Evolutionary conservation across 2,329 filamentous ascomycete genomes (phyloP).

Genomic region (Ramichloridium luteum): DNA sequence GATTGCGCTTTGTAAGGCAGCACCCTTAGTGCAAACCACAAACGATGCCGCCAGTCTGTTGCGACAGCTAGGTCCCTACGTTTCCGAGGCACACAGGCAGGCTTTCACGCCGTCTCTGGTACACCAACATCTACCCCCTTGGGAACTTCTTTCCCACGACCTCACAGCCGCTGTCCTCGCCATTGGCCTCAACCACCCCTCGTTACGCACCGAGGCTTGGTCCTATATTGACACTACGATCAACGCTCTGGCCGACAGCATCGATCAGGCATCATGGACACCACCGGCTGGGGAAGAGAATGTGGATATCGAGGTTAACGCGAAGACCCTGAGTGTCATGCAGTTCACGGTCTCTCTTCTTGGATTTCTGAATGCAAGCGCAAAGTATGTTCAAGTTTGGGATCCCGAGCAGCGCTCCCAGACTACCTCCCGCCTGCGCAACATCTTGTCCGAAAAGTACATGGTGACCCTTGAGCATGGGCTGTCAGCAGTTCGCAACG

Average conservation of each 20-base stretch:
- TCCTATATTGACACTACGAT: conserved; percentile 61
- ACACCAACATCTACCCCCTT: conserved; percentile 72
- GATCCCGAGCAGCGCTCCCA: conserved; percentile 57
- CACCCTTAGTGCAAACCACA: conserved; percentile 56
- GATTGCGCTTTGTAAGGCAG: conserved; percentile 80
- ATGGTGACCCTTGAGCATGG: conserved; percentile 78
- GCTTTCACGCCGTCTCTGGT: conserved; percentile 67
- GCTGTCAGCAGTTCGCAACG: conserved; percentile 79
- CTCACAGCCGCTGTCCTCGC: conserved; percentile 72
- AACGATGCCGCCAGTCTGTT: conserved; percentile 68
- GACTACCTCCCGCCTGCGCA: conserved; percentile 58
- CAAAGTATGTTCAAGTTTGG: conserved; percentile 73
- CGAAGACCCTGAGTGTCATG: conserved; percentile 31
- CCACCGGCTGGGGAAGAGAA: conserved; percentile 13
- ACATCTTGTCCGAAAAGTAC: conserved; percentile 71
- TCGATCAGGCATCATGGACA: conserved; percentile 37
- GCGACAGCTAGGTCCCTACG: conserved; percentile 69
- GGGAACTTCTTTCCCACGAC: conserved; percentile 68
- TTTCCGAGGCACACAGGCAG: conserved; percentile 74
- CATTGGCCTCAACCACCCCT: conserved; percentile 59
- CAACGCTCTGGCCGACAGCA: conserved; percentile 53
- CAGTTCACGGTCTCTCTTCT: conserved; percentile 75
- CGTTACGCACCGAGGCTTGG: conserved; percentile 53
- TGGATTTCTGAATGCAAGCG: conserved; percentile 76
- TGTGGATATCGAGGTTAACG: conserved; percentile 13